These are phyloP conservation scores for Pezicula neosporulosa DNA, from an alignment of 2,329 filamentous ascomycete genomes.

Conservation along the genomic window DNA sequence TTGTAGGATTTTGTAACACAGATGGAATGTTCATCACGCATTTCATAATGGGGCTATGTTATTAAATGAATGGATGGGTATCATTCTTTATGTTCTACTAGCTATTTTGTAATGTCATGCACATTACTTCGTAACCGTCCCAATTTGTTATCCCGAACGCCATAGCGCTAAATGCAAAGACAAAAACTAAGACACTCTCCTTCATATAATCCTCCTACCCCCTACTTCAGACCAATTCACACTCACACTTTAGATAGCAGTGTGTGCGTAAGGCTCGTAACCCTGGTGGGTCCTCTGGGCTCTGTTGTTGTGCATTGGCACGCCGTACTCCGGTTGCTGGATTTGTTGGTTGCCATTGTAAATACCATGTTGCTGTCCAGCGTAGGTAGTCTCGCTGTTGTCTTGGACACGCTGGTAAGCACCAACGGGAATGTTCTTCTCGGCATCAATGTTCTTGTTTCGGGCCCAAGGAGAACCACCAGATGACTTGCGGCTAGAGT, in stretches of 20 bases:
- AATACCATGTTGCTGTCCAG: conserved; percentile 31
- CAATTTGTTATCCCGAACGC: no score
- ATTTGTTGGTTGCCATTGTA: conserved; percentile 34
- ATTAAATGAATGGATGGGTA: no score
- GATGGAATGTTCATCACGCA: no score
- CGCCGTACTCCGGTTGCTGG: conserved; percentile 14
- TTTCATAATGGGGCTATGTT: no score
- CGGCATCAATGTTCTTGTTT: conserved; percentile 20
- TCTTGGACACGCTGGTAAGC: conserved; percentile 44
- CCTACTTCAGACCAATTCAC: no score
- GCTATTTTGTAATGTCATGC: no score
- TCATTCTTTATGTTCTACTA: no score
- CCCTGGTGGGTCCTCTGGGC: conserved; percentile 40
- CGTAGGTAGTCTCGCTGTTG: conserved; percentile 30
- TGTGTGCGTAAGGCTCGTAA: conserved; percentile 62
- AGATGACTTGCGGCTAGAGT: conserved; percentile 6
- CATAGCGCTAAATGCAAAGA: no score
- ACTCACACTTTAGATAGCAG: conserved; percentile 37
- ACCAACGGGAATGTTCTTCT: conserved; percentile 23
- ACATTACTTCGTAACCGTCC: no score
- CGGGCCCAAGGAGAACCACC: conserved; percentile 22
- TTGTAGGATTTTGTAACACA: no score
- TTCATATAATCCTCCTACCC: no score
- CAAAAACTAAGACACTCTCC: no score
- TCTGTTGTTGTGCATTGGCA: conserved; percentile 24